A percentile compares a stretch with the other conserved stretches of the same genome.
phyloP scores from a whole-genome alignment of 306 rosid species.

The Malus domestica region DNA sequence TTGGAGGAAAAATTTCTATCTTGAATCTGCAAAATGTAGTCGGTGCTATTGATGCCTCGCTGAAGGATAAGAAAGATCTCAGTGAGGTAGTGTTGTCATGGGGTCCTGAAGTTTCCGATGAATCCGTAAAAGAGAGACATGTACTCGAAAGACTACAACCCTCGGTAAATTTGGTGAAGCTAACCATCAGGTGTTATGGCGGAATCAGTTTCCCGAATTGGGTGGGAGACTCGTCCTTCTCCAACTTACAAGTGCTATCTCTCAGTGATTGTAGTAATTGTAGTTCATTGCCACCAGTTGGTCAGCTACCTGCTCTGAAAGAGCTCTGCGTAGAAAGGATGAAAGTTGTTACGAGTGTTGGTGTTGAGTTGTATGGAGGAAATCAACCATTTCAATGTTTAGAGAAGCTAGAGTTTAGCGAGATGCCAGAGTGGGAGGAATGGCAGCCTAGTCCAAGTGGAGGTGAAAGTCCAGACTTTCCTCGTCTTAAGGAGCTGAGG shows the following conservation, averaged over 20 bases:
- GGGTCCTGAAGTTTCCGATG: too few species aligned
- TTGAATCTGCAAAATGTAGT: neutral
- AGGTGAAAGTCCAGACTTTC: neutral
- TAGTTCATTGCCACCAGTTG: neutral
- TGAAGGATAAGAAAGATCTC: too few species aligned
- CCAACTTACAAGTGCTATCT: neutral
- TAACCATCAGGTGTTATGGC: neutral
- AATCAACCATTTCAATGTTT: neutral
- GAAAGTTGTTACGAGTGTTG: neutral
- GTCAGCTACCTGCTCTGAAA: slow-evolving; percentile 4
- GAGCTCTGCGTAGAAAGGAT: neutral
- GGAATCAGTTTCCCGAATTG: slow-evolving; percentile 7
- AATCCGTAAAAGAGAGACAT: too few species aligned
- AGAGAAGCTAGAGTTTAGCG: neutral
- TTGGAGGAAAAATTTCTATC: neutral
- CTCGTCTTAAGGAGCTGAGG: neutral
- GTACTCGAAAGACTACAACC: too few species aligned
- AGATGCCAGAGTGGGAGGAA: neutral
- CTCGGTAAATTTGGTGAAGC: neutral
- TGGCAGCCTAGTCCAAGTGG: neutral
- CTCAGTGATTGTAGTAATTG: neutral
- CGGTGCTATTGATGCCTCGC: too few species aligned
- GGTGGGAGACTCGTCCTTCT: neutral
- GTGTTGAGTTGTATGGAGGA: neutral
- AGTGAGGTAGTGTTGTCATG: too few species aligned